Evolutionary conservation across 257 asterid genomes (phyloP).

Genomic region (Nicotiana knightiana): DNA sequence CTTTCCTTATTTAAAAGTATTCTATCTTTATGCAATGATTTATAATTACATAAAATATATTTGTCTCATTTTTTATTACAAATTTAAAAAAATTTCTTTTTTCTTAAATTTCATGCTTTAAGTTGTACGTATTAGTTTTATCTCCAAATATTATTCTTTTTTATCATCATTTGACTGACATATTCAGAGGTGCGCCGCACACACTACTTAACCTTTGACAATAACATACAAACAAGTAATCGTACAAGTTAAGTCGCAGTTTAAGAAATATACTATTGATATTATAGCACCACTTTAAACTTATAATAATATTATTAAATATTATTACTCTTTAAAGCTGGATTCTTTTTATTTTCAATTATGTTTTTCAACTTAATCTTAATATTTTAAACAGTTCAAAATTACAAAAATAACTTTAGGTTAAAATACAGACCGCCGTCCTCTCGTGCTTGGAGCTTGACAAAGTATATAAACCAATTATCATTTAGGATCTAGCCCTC

Average conservation of each 20-base stretch:
- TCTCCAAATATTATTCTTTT: background rate
- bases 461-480: background rate
- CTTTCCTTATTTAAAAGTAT: too few relatives aligned
- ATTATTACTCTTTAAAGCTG: background rate
- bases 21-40: too few relatives aligned
- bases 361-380: background rate
- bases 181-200: background rate
- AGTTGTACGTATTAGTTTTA: too few relatives aligned
- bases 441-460: conserved; percentile 8
- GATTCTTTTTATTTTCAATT: background rate
- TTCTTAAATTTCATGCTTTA: too few relatives aligned
- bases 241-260: background rate
- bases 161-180: background rate
- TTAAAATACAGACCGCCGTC: background rate
- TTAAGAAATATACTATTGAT: too few relatives aligned
- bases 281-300: background rate
- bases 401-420: background rate
- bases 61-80: too few relatives aligned
- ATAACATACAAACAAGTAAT: background rate
- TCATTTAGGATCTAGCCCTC: background rate
- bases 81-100: too few relatives aligned
- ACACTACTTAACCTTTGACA: background rate
- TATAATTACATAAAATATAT: too few relatives aligned
- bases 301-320: background rate
- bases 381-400: background rate